Evolutionary conservation across 495 filamentous ascomycete genomes (phyloP).

Genomic region (Hyaloscypha finlandica): DNA sequence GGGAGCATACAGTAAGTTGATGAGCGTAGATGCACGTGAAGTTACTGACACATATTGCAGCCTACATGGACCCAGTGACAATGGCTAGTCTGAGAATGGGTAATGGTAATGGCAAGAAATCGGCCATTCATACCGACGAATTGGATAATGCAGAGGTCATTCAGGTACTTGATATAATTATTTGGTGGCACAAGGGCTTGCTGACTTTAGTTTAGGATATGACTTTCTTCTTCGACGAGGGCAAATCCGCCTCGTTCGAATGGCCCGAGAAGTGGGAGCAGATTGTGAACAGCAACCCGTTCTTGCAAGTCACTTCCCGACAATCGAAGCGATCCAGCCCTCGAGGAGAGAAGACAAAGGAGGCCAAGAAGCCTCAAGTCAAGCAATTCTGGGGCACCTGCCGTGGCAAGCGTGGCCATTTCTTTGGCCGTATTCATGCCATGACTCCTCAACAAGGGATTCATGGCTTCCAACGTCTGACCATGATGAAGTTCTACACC

Average conservation of each 20-base stretch:
- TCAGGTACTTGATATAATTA: conserved; percentile 14
- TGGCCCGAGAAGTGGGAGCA: conserved; percentile 26
- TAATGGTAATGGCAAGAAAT: background rate
- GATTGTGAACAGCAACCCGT: conserved; percentile 18
- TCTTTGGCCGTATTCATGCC: conserved; percentile 32
- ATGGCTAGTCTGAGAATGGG: conserved; percentile 3
- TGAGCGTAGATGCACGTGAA: background rate
- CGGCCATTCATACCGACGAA: conserved; percentile 2
- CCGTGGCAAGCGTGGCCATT: conserved; percentile 19
- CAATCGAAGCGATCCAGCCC: background rate
- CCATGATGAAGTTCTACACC: conserved; percentile 28
- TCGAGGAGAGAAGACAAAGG: conserved; percentile 2
- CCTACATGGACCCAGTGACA: conserved; percentile 13
- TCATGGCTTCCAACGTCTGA: conserved; percentile 31
- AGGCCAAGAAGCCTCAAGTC: background rate
- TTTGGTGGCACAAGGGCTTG: background rate
- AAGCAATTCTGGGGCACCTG: conserved; percentile 28
- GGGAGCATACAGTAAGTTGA: conserved; percentile 30
- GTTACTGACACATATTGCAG: conserved; percentile 16
- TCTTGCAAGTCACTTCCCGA: background rate
- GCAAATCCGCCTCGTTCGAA: background rate
- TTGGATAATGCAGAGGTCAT: conserved; percentile 22
- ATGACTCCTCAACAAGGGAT: conserved; percentile 28
- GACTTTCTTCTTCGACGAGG: conserved; percentile 25
- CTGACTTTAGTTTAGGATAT: conserved; percentile 22